Conservation (phyloP, 1,139 yeast species). For the Kluyveromyces sp. region DNA sequence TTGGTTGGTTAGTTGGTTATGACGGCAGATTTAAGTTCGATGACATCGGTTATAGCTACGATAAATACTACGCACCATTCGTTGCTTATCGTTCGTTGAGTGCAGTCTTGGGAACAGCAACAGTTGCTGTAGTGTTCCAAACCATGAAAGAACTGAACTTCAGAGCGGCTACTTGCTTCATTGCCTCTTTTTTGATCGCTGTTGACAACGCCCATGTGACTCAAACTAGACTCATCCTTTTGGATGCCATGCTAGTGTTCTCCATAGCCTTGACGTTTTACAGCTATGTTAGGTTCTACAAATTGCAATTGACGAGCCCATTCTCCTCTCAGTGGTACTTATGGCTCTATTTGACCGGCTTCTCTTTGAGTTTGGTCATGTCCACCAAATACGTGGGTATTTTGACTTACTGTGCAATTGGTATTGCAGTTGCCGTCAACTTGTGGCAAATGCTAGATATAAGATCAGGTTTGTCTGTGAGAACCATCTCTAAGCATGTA, state of each 20-base stretch:
- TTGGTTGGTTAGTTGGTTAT: constrained; percentile 83
- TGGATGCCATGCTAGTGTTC: constrained; percentile 82
- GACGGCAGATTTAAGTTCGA: constrained; percentile 89
- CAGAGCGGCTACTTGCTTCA: constrained; percentile 65
- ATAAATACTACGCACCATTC: constrained; percentile 74
- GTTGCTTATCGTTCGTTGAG: constrained; percentile 76
- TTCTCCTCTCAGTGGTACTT: constrained; percentile 73
- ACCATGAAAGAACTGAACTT: constrained; percentile 81
- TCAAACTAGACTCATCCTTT: constrained; percentile 80
- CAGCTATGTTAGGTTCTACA: constrained; percentile 71
- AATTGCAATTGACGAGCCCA: constrained; percentile 53
- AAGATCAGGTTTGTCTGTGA: constrained; percentile 57
- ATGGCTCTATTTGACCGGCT: constrained; percentile 81
- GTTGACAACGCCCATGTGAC: constrained; percentile 90
- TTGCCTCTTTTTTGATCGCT: constrained; percentile 75
- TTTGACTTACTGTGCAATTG: constrained; percentile 80
- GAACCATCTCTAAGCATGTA: constrained; percentile 59
- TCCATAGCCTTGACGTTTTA: constrained; percentile 75
- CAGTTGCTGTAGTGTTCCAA: constrained; percentile 73
- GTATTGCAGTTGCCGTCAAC: constrained; percentile 77
- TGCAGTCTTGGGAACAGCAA: constrained; percentile 75
- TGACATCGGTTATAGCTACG: constrained; percentile 78
- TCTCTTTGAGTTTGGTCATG: constrained; percentile 80
- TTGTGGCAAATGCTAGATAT: constrained; percentile 80
- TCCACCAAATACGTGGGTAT: constrained; percentile 95